Conservation (phyloP, 208 protist genomes). For the Acanthamoeba royreba region DNA sequence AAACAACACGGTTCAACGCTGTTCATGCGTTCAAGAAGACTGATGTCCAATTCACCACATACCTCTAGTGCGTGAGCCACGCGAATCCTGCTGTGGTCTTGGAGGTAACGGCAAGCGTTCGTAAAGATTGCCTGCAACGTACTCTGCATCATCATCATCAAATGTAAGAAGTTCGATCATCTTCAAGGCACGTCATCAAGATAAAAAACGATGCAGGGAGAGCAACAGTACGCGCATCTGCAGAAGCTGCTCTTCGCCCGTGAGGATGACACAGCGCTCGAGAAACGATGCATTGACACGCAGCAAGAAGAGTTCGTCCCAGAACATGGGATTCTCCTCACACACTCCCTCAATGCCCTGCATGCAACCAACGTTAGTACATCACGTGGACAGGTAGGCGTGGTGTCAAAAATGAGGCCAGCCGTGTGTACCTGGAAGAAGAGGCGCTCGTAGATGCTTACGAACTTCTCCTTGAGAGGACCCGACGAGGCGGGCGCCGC, state of each 20-base stretch:
- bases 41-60: too few relatives aligned
- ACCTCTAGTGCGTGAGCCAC: slow-evolving; percentile 55
- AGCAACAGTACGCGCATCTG: slow-evolving; percentile 46
- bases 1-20: too few relatives aligned
- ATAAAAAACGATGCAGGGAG: too few relatives aligned
- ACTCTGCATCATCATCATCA: too few relatives aligned
- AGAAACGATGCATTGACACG: slow-evolving; percentile 66
- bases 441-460: slow-evolving; percentile 59
- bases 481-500: too few relatives aligned
- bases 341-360: slow-evolving; percentile 54
- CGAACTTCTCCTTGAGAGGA: slow-evolving; percentile 64
- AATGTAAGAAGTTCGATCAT: too few relatives aligned
- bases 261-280: slow-evolving; percentile 66
- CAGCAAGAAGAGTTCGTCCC: slow-evolving; percentile 70
- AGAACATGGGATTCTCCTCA: slow-evolving; percentile 50
- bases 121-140: not conserved
- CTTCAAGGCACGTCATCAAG: too few relatives aligned
- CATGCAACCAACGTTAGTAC: not conserved
- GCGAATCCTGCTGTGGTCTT: slow-evolving; percentile 2
- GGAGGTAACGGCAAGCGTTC: not conserved
- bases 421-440: not conserved
- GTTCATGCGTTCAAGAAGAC: too few relatives aligned
- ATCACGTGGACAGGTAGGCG: not conserved
- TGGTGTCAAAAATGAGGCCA: not conserved
- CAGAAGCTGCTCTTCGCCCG: slow-evolving; percentile 65